These are phyloP conservation scores for Termitomyces titanicus DNA, from an alignment of 768 basidiomycete genomes.

Conservation along the genomic window DNA sequence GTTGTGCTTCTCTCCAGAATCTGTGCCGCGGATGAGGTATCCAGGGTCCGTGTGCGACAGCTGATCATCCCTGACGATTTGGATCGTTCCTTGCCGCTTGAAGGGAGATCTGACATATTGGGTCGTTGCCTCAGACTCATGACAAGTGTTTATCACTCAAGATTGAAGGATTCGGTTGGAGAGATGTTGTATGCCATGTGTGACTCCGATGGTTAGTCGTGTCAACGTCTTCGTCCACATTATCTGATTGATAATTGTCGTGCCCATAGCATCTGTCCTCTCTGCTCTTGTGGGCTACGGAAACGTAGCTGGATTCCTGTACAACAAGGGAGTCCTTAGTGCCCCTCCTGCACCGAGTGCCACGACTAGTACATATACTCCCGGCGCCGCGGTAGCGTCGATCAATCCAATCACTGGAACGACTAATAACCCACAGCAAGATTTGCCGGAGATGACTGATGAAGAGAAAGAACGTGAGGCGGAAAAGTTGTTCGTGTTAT, in stretches of 20 bases:
- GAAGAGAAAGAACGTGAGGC: slow-evolving; percentile 95
- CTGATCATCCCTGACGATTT: slow-evolving; percentile 74
- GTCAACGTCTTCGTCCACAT: background rate
- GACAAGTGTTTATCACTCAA: slow-evolving; percentile 64
- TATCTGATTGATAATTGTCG: background rate
- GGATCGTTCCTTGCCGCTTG: slow-evolving; percentile 76
- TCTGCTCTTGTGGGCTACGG: slow-evolving; percentile 89
- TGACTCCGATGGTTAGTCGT: slow-evolving; percentile 57
- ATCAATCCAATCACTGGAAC: slow-evolving; percentile 92
- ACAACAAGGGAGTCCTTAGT: slow-evolving; percentile 80
- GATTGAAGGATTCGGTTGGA: slow-evolving; percentile 74
- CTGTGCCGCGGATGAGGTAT: slow-evolving; percentile 58
- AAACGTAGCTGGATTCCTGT: slow-evolving; percentile 92
- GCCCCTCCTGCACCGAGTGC: slow-evolving; percentile 41
- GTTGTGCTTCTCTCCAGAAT: slow-evolving; percentile 71
- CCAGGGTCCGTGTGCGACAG: slow-evolving; percentile 53
- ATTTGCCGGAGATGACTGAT: slow-evolving; percentile 70
- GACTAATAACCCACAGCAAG: slow-evolving; percentile 36
- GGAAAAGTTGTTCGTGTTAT: slow-evolving; percentile 87
- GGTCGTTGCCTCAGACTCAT: slow-evolving; percentile 81
- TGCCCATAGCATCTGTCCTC: slow-evolving; percentile 53
- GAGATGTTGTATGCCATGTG: slow-evolving; percentile 86
- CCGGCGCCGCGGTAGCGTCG: slow-evolving; percentile 33
- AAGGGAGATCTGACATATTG: slow-evolving; percentile 66
- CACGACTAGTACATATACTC: slow-evolving; percentile 23